Evolutionary conservation across 106 monocot species (phyloP).

Genomic region (Phalaenopsis equestris): DNA sequence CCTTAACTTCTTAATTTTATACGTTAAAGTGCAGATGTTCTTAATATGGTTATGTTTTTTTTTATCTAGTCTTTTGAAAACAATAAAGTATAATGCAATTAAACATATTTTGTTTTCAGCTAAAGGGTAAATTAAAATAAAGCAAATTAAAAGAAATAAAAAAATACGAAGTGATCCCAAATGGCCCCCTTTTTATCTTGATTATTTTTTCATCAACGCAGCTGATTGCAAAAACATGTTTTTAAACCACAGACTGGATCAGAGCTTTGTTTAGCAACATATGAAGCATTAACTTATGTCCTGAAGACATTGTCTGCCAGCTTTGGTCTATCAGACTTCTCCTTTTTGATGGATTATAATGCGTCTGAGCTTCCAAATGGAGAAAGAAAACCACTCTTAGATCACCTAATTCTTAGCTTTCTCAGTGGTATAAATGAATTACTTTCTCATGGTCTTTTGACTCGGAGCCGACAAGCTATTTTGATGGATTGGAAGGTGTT

Average conservation of each 20-base stretch:
- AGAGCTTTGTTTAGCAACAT: slow-evolving; percentile 71
- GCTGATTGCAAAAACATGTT: background rate
- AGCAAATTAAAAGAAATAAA: background rate
- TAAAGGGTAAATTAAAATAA: background rate
- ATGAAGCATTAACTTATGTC: slow-evolving; percentile 57
- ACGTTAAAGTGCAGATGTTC: background rate
- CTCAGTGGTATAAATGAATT: slow-evolving; percentile 55
- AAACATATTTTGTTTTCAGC: background rate
- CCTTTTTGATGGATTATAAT: slow-evolving; percentile 21
- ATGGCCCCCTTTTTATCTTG: background rate
- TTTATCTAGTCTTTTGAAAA: background rate
- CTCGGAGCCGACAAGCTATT: slow-evolving; percentile 77
- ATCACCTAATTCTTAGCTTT: slow-evolving; percentile 49
- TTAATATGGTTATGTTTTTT: background rate
- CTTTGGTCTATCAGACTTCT: slow-evolving; percentile 19
- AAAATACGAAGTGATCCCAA: no score
- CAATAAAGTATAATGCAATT: background rate
- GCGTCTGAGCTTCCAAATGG: slow-evolving; percentile 16
- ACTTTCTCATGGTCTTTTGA: slow-evolving; percentile 45
- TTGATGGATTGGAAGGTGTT: slow-evolving; percentile 81
- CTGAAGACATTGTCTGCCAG: slow-evolving; percentile 38
- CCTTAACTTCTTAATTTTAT: background rate
- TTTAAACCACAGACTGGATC: slow-evolving; percentile 39
- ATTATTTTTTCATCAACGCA: background rate
- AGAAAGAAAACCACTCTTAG: slow-evolving; percentile 31